Conservation (phyloP, 2,329 filamentous ascomycete species). For the Fonsecaea erecta region DNA sequence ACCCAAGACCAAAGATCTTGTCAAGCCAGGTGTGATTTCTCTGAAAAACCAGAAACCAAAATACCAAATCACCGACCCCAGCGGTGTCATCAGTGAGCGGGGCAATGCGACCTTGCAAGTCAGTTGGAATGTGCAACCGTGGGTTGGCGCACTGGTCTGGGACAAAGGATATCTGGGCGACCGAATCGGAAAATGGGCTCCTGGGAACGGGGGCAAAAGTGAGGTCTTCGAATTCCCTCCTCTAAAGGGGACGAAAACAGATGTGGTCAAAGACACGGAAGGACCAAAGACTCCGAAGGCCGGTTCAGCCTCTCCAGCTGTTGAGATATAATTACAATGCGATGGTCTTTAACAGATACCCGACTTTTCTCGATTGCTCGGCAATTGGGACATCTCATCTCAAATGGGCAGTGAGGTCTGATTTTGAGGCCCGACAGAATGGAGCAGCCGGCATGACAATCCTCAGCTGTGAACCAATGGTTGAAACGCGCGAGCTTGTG, state of each 20-base stretch:
- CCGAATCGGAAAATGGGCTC: conserved; percentile 57
- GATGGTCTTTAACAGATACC: background rate
- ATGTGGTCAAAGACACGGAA: conserved; percentile 30
- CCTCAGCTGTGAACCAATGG: background rate
- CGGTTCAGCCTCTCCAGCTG: conserved; percentile 28
- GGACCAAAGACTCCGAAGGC: conserved; percentile 33
- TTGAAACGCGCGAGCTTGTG: background rate
- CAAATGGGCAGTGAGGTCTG: background rate
- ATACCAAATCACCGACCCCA: conserved; percentile 94
- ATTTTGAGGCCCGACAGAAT: background rate
- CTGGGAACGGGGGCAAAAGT: conserved; percentile 56
- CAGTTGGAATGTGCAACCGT: conserved; percentile 97
- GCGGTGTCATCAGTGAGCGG: conserved; percentile 74
- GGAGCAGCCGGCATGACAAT: background rate
- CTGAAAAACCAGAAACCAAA: conserved; percentile 88
- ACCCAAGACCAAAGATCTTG: conserved; percentile 29
- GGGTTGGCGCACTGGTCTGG: conserved; percentile 90
- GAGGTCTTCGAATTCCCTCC: conserved; percentile 60
- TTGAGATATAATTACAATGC: conserved; percentile 28
- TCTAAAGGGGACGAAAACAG: conserved; percentile 51
- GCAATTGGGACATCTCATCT: background rate
- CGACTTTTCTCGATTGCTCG: background rate
- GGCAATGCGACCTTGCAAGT: conserved; percentile 77
- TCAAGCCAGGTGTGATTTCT: conserved; percentile 66
- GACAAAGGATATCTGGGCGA: conserved; percentile 55